phyloP scores from a whole-genome alignment of 2,329 filamentous ascomycete species.

The Diplodia scrobiculata region DNA sequence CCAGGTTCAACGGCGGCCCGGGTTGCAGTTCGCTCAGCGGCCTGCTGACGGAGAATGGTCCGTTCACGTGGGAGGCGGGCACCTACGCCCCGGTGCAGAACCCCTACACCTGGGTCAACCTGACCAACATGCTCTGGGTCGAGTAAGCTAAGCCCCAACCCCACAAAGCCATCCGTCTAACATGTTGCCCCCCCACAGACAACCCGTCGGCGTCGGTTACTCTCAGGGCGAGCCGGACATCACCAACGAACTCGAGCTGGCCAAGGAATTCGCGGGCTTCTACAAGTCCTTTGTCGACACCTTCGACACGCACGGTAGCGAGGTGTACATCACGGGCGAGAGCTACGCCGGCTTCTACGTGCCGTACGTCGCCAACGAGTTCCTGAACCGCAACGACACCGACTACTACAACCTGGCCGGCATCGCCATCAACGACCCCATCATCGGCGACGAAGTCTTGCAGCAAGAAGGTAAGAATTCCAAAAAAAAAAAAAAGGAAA shows the following conservation, averaged over 20 bases:
- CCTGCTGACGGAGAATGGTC: slow-evolving; percentile 75
- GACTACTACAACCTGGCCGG: slow-evolving; percentile 58
- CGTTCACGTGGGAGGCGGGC: slow-evolving; percentile 61
- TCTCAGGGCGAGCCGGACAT: slow-evolving; percentile 50
- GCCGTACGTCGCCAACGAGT: slow-evolving; percentile 23
- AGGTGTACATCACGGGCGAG: slow-evolving; percentile 60
- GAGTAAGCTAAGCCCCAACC: slow-evolving; percentile 34
- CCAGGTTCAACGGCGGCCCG: slow-evolving; percentile 45
- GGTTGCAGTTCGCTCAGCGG: slow-evolving; percentile 62
- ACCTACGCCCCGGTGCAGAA: slow-evolving; percentile 67
- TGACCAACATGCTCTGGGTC: slow-evolving; percentile 50
- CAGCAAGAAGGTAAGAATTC: slow-evolving; percentile 38
- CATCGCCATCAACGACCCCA: slow-evolving; percentile 54
- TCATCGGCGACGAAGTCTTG: slow-evolving; percentile 47
- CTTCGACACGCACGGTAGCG: slow-evolving; percentile 57
- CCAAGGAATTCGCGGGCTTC: slow-evolving; percentile 53
- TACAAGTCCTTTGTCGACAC: slow-evolving; percentile 59
- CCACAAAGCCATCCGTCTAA: slow-evolving; percentile 30
- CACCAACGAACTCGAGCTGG: slow-evolving; percentile 53
- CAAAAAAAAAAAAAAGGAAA: no score
- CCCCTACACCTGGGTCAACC: slow-evolving; percentile 66
- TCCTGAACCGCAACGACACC: slow-evolving; percentile 56
- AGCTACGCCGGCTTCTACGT: slow-evolving; percentile 51
- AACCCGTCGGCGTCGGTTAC: slow-evolving; percentile 54
- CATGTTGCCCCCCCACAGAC: slow-evolving; percentile 31